These are phyloP conservation scores for Fraxinus dipetala DNA, from an alignment of 305 asterid genomes.

Conservation along the genomic window DNA sequence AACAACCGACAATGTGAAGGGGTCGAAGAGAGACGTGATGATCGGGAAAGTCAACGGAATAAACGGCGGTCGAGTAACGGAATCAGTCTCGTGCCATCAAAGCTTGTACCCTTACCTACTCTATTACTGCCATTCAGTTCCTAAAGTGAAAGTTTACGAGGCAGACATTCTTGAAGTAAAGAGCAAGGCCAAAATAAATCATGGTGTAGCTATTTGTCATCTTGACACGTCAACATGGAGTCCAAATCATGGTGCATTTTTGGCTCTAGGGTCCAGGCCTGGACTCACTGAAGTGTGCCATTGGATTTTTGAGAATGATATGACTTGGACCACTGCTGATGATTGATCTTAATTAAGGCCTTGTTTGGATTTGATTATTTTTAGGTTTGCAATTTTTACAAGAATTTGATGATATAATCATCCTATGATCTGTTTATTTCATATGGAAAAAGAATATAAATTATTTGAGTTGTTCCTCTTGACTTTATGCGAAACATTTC, in stretches of 20 bases:
- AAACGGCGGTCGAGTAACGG: slow-evolving; percentile 55
- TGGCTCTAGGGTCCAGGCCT: slow-evolving; percentile 62
- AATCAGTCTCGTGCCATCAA: slow-evolving; percentile 79
- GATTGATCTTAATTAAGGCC: slow-evolving; percentile 23
- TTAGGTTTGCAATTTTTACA: background rate
- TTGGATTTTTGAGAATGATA: slow-evolving; percentile 83
- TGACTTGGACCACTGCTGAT: slow-evolving; percentile 61
- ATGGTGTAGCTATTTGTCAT: slow-evolving; percentile 72
- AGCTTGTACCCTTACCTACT: slow-evolving; percentile 69
- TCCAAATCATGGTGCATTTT: slow-evolving; percentile 64
- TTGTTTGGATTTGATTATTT: background rate
- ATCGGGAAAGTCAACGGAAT: slow-evolving; percentile 54
- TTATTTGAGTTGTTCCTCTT: slow-evolving; percentile 5
- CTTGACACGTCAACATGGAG: slow-evolving; percentile 75
- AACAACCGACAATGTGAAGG: slow-evolving; percentile 52
- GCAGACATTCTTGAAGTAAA: slow-evolving; percentile 59
- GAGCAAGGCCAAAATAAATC: slow-evolving; percentile 49
- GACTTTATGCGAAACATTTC: background rate
- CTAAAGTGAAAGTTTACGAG: slow-evolving; percentile 67
- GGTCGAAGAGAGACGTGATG: slow-evolving; percentile 41
- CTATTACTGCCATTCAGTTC: slow-evolving; percentile 76
- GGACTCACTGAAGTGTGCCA: slow-evolving; percentile 80
- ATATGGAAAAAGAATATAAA: slow-evolving; percentile 3
- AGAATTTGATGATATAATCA: background rate
- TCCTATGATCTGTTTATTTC: background rate